These are phyloP conservation scores for Fraxinus americana DNA, from an alignment of 257 asterid genomes.

Conservation along the genomic window DNA sequence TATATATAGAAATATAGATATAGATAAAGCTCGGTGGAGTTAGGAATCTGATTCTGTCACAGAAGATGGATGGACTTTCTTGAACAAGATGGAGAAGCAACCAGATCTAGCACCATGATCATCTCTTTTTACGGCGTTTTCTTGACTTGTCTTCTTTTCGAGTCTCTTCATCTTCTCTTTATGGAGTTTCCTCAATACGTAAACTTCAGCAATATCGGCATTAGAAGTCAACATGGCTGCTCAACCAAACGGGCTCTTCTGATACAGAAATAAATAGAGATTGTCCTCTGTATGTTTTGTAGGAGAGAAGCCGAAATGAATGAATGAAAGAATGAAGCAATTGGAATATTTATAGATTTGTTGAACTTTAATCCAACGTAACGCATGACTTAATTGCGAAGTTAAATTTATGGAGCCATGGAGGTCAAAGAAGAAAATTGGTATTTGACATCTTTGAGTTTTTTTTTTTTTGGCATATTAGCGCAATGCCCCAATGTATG, in stretches of 20 bases:
- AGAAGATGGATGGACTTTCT: constrained; percentile 53
- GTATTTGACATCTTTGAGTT: too few relatives aligned
- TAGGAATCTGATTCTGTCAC: neutral
- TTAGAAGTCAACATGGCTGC: constrained; percentile 38
- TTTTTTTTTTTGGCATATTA: too few relatives aligned
- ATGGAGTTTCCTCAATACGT: constrained; percentile 44
- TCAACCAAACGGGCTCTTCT: neutral
- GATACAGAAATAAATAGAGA: neutral
- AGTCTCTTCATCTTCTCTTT: constrained; percentile 50
- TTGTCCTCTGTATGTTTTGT: neutral
- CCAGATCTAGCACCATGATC: constrained; percentile 29
- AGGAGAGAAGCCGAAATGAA: neutral
- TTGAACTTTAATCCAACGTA: neutral
- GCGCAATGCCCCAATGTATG: too few relatives aligned
- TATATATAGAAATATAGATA: too few relatives aligned
- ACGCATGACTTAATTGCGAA: constrained; percentile 3
- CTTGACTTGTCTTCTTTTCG: neutral
- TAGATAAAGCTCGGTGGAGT: neutral
- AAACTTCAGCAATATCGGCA: constrained; percentile 48
- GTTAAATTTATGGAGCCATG: neutral
- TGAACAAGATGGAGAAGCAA: constrained; percentile 45
- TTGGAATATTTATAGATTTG: neutral
- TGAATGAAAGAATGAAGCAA: neutral
- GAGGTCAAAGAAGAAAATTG: too few relatives aligned
- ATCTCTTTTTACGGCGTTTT: neutral